Base-by-base conservation (phyloP, 176 grass and related monocot species). In the Carex parvula region DNA sequence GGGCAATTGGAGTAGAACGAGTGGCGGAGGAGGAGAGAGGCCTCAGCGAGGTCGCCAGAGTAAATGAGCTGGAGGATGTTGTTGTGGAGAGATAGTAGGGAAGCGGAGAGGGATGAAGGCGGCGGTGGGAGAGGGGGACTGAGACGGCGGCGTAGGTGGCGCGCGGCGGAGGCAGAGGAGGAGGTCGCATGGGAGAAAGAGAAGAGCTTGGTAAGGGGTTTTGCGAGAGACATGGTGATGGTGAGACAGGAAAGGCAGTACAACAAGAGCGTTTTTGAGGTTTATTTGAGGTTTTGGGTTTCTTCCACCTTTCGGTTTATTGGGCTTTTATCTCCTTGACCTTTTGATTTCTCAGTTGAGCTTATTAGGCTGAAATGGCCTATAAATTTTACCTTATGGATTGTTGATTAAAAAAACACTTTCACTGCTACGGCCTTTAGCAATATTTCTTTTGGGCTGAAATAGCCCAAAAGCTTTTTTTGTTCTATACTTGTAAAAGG, bases 1-100 rank as follows among this genome's bases (percentile, higher is more conserved):
- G 90, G 92, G 88, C 81, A 97, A 87, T 97, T 97, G 85, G 94
- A 97, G 90, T 97, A 93, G 85, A 97, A 91, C 72, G 94, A 89
- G 60, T 97, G 94, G 88, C 94, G 92, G 60, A 89, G 88, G 85
- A 97, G 81, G 59, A 97, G 94, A 57, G 87, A 68, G 35, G 90
- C 92, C 87, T 94, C 92, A 44, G 86, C 58, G 60, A 97, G 94
- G 84, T 97, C 89, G 68, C 82, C 70, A 9, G 11, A 50, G 86
- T 90, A 89, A 26, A 85, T 86, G 76, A 97, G 92, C 15, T 78
- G 86, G 29, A 97, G 92, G 90, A 97, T 87, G 85, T 89, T 87
- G 90, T 94, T 92, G 72, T 97, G 92, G 66, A 97, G 75, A n/a
- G 74, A 85, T 53, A 94, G 87, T 33, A 90, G 87, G 37, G 86